phyloP scores from a whole-genome alignment of 2,329 filamentous ascomycete species.

The Elsinoe fawcettii region DNA sequence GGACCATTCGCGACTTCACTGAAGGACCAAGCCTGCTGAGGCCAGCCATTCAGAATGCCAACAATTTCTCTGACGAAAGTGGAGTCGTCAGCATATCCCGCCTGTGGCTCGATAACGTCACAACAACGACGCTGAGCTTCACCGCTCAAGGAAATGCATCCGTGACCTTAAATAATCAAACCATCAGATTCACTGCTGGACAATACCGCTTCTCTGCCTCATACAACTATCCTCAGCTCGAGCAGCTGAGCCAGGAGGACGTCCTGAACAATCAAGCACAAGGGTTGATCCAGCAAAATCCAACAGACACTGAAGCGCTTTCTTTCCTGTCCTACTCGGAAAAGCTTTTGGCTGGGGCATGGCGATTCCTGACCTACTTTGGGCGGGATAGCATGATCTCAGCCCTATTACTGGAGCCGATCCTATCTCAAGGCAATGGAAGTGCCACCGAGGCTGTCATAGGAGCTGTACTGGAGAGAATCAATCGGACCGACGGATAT shows the following conservation, averaged over 20 bases:
- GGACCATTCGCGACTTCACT: conserved; percentile 55
- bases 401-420: conserved; percentile 49
- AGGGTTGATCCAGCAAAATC: conserved; percentile 39
- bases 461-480: conserved; percentile 51
- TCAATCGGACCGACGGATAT: conserved; percentile 52
- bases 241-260: conserved; percentile 43
- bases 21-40: conserved; percentile 50
- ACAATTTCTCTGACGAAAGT: conserved; percentile 35
- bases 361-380: conserved; percentile 61
- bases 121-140: conserved; percentile 48
- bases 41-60: conserved; percentile 48
- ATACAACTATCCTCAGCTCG: conserved; percentile 55
- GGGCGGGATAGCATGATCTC: conserved; percentile 58
- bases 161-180: conserved; percentile 37
- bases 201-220: conserved; percentile 52
- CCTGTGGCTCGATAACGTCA: conserved; percentile 56
- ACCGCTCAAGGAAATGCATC: conserved; percentile 28
- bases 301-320: conserved; percentile 45
- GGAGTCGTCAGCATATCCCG: conserved; percentile 45
- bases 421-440: conserved; percentile 49
- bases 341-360: conserved; percentile 57
- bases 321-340: conserved; percentile 57
- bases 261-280: conserved; percentile 45
- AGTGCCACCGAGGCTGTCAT: conserved; percentile 56
- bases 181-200: conserved; percentile 44